phyloP scores from a whole-genome alignment of 257 asterid species.

The Nicotiana benthamiana region DNA sequence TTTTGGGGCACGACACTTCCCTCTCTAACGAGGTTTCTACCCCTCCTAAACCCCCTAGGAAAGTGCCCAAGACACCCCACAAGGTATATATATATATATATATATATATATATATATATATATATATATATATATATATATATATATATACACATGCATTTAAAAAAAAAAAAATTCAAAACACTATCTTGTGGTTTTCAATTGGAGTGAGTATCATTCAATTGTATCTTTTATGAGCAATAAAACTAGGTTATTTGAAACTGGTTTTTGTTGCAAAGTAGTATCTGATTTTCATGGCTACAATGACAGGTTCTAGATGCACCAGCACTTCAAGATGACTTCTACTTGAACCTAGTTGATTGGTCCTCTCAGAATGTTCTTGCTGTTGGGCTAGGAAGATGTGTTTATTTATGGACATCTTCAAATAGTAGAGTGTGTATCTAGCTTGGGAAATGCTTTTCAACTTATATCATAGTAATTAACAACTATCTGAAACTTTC shows the following conservation, averaged over 20 bases:
- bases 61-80: constrained; percentile 94
- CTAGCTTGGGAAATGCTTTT: neutral
- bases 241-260: too few relatives aligned
- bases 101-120: too few relatives aligned
- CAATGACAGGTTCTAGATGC: constrained; percentile 78
- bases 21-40: constrained; percentile 48
- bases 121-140: too few relatives aligned
- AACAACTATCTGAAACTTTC: neutral
- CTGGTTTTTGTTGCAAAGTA: too few relatives aligned
- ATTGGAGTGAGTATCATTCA: too few relatives aligned
- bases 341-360: constrained; percentile 86
- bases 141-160: too few relatives aligned
- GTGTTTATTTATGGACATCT: constrained; percentile 94
- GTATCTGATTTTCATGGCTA: neutral
- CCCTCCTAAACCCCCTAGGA: constrained; percentile 92
- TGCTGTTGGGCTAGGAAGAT: constrained; percentile 96
- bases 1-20: constrained; percentile 57
- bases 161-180: too few relatives aligned
- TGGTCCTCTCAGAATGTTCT: constrained; percentile 99
- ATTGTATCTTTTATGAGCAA: too few relatives aligned
- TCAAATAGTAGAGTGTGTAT: constrained; percentile 77
- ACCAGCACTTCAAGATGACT: constrained; percentile 96
- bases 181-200: too few relatives aligned
- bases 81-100: constrained; percentile 43
- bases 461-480: neutral